Evolutionary conservation across 495 filamentous ascomycete species (phyloP), one percentile per base, ranked within the genome.

Genomic region (Podospora conica): DNA sequence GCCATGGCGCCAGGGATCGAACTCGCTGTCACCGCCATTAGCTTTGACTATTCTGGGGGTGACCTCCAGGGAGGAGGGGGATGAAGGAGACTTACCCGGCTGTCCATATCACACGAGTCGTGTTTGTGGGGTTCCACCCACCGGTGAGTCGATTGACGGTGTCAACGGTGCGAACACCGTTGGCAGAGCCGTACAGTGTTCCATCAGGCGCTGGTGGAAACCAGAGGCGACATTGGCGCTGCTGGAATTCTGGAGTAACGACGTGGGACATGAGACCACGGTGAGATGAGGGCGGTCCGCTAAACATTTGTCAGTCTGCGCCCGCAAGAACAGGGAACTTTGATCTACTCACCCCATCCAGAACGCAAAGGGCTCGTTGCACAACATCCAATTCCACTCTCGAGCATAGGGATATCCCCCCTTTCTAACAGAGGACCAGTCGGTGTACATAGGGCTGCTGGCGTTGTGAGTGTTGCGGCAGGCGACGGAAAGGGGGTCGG

Each of bases 361-460:
- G 68, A 82, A 86, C 65, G 76, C 83, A 58, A 87, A 80, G 0
- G 87, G 85, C 75, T 89, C 84, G 70, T 88, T 88, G 75, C 87
- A 87, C 31, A 84, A 72, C 69, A 88, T 76, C 85, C 84, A 88
- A 64, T 79, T 72, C 86, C 86, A 90, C 69, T 88, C 86, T 10
- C 83, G 74, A 7, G 15, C 33, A 15, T 12, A 18, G 71, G n/a
- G n/a, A n/a, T n/a, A n/a, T n/a, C 86, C 79, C 59, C 75, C 70
- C 8, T 72, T 66, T 70, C 88, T 88, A 67, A 66, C 66, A 0
- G 85, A 77, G 1, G 76, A 74, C 23, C 70, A 70, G 65, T 90
- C 85, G 25, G 83, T 81, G 69, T 80, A 87, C 4, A 85, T 65
- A 6, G 81, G 79, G 70, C 79, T 86, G 25, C 77, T 78, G 3